Conservation (phyloP, 2,329 filamentous ascomycete species). For the Neonectria ditissima region DNA sequence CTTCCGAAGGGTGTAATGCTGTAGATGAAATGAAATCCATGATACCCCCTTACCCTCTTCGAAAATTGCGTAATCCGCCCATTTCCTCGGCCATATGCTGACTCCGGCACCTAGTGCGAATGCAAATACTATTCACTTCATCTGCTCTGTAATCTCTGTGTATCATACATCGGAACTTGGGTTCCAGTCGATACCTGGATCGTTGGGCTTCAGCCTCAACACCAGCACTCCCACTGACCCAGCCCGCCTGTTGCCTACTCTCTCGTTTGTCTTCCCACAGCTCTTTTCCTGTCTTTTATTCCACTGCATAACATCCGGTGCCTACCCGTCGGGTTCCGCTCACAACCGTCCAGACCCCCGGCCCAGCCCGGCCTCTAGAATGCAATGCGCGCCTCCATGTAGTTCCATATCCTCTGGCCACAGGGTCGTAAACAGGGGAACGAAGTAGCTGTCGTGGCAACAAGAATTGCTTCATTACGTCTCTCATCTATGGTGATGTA, state of each 20-base stretch:
- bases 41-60: conserved; percentile 25
- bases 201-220: conserved; percentile 24
- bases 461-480: conserved; percentile 66
- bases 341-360: conserved; percentile 13
- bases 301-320: conserved; percentile 11
- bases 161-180: conserved; percentile 45
- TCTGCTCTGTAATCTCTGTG: conserved; percentile 33
- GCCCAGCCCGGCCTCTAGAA: conserved; percentile 36
- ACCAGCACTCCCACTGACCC: conserved; percentile 22
- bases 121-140: conserved; percentile 40
- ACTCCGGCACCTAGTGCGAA: conserved; percentile 33
- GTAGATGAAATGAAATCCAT: conserved; percentile 14
- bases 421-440: conserved; percentile 34
- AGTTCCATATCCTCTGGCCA: conserved; percentile 34
- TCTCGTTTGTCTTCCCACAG: conserved; percentile 8
- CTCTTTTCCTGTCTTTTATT: conserved; percentile 17
- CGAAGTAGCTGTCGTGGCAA: conserved; percentile 49
- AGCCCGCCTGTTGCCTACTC: conserved; percentile 18
- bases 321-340: conserved; percentile 15
- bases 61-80: neutral
- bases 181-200: conserved; percentile 33
- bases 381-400: conserved; percentile 37
- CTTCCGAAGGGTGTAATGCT: conserved; percentile 66
- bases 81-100: conserved; percentile 11
- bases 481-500: conserved; percentile 71